Evolutionary conservation across 164 flowering plant genomes (phyloP), one percentile per base, ranked within the genome.

Genomic region (Cinnamomum micranthum): DNA sequence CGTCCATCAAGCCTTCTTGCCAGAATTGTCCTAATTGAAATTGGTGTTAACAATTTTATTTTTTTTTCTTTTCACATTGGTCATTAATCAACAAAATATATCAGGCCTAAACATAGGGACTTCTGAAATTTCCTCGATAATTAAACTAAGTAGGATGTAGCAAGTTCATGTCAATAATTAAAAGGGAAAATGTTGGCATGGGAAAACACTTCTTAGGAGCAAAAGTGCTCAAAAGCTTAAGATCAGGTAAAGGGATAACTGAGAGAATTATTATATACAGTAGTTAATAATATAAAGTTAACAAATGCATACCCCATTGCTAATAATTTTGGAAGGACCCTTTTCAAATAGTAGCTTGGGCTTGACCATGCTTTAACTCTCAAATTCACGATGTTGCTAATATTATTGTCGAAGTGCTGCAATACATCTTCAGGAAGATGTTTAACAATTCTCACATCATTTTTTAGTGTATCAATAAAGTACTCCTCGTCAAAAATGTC

Each of bases 311-410:
- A 95, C 99, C 95, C 83, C 83, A 90, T 33, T 70, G 81, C 75
- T 77, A 77, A 17, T 74, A 92, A 85, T 86, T 88, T 87, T 50
- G 99, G 98, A 70, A 91, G 88, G 62, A 95, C 99, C 83, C 85
- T 91, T 22, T 88, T 84, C 25, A 88, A 78, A 81, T 95, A 95
- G 83, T 93, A 80, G 9, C 80, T 78, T 50, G 95, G 85, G 76
- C 90, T 91, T 47, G 99, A 92, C 99, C 98, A 95, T 71, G 81
- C 98, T 79, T 92, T 92, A 51, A 95, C 89, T 82, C 97, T 88
- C 83, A 93, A 81, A 74, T 92, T 93, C 35, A 88, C 87, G 68
- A 95, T 93, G 84, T 83, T 95, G 87, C 94, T 91, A 77, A 93
- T 89, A 74, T 92, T 95, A 79, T 90, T 71, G 81, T 95, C 91